Conservation (phyloP, 805 yeast genomes). For the Starmerella riodocensis region DNA sequence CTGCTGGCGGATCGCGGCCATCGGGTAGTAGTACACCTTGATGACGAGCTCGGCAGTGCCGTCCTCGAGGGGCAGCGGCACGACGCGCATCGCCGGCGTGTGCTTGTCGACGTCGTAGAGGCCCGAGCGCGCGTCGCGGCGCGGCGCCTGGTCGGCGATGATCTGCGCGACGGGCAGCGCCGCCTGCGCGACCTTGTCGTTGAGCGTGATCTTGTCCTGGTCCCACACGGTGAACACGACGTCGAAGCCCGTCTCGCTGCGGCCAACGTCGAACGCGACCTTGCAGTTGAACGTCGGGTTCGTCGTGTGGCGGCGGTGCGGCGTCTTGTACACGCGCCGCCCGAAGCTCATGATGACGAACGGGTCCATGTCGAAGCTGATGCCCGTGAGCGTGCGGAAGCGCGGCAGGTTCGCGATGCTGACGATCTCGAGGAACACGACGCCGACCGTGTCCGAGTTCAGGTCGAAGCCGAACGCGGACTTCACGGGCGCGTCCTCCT, state of each 20-base stretch:
- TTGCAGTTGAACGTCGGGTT: constrained; percentile 74
- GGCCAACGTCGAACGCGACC: constrained; percentile 61
- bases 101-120: constrained; percentile 23
- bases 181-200: constrained; percentile 67
- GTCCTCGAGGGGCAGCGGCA: constrained; percentile 17
- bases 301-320: constrained; percentile 68
- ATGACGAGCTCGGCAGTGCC: constrained; percentile 35
- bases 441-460: constrained; percentile 38
- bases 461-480: constrained; percentile 16
- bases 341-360: constrained; percentile 88
- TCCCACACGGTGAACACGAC: constrained; percentile 66
- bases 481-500: background rate
- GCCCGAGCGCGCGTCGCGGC: constrained; percentile 28
- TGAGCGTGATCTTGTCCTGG: constrained; percentile 67
- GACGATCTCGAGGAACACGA: constrained; percentile 60
- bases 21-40: constrained; percentile 54
- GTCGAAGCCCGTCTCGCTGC: constrained; percentile 51
- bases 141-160: constrained; percentile 24
- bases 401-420: constrained; percentile 73
- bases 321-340: constrained; percentile 70
- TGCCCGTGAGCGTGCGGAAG: constrained; percentile 49
- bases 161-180: constrained; percentile 44
- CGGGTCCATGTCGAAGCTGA: constrained; percentile 92
- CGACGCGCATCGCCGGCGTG: constrained; percentile 11
- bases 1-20: constrained; percentile 46